Base-by-base conservation (phyloP, 257 asterid species). In the Cinchona pubescens region DNA sequence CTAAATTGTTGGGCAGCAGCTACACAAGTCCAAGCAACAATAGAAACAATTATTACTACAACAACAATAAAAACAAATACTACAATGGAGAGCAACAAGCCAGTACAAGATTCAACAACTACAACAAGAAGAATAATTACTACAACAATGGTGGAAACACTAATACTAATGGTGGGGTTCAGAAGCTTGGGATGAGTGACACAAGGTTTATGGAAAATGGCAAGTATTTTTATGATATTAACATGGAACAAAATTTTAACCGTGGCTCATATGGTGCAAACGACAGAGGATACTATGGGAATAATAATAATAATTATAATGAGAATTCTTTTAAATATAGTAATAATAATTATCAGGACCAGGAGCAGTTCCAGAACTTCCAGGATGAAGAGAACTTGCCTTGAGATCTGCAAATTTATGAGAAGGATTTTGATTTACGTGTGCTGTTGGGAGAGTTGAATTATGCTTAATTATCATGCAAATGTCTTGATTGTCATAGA, bases 161-260 rank as follows among this genome's bases (percentile, higher is more conserved):
- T 5, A 79, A 64, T 18, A 56, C 68, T 5, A 79, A 81, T 84
- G 77, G 79, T 86, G 78, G 79, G 2, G 76, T 76, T 65, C 86
- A 81, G 79, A 87, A 87, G 25, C 91, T 88, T 35, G 98, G 98
- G 38, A 85, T 94, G 97, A 94, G 98, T 55, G 98, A 94, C 46
- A 94, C 98, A 1, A 88, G 98, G 34, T 69, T 72, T 29, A 9
- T 91, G 82, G 96, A 86, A 11, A 82, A 87, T 19, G 98, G 98
- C 13, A 91, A 83, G 77, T 93, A 85, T 42, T 87, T 38, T 30
- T 85, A 87, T 56, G 85, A 94, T 21, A 12, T 89, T 0, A 81
- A 72, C 32, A 45, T 80, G 5, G 96, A 79, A 32, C 68, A 59
- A 29, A 90, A 59, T 29, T 85, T 76, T 72, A 86, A 78, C 84